Percentiles rank a stretch among this genome's conserved stretches.
phyloP scores from a whole-genome alignment of 2,329 filamentous ascomycete genomes.

The Talaromyces sp. region DNA sequence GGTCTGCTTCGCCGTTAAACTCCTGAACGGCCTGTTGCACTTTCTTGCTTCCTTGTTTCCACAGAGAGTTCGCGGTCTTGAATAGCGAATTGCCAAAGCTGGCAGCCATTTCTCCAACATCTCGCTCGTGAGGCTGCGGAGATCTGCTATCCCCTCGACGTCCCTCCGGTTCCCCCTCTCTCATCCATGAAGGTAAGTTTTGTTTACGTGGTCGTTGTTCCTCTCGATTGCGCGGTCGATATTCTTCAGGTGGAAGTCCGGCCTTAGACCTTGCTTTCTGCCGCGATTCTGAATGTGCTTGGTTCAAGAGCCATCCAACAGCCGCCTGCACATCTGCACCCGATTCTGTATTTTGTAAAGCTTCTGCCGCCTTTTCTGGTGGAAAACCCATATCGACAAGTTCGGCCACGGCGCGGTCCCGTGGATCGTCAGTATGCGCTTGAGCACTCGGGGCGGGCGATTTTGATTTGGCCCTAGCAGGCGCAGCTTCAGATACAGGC shows the following conservation, averaged over 20 bases:
- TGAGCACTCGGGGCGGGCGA: constrained; percentile 21
- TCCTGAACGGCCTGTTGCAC: constrained; percentile 90
- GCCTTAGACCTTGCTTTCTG: constrained; percentile 55
- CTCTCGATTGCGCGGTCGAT: constrained; percentile 26
- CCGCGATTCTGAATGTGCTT: constrained; percentile 80
- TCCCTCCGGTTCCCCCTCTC: constrained; percentile 43
- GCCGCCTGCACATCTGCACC: constrained; percentile 80
- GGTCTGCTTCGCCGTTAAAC: constrained; percentile 68
- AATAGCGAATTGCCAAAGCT: constrained; percentile 79
- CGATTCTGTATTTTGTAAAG: constrained; percentile 73
- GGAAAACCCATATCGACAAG: constrained; percentile 94
- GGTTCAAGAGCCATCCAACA: constrained; percentile 83
- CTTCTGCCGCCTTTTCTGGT: constrained; percentile 74
- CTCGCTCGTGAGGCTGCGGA: constrained; percentile 58
- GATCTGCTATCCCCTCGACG: constrained; percentile 31
- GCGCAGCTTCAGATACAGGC: constrained; percentile 54
- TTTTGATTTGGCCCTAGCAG: constrained; percentile 27
- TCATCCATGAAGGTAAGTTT: constrained; percentile 60
- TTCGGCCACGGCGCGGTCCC: constrained; percentile 79
- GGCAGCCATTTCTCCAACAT: constrained; percentile 75
- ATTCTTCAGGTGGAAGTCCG: constrained; percentile 18
- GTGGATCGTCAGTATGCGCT: constrained; percentile 46
- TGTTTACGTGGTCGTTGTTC: constrained; percentile 28
- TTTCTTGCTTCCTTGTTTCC: constrained; percentile 92
- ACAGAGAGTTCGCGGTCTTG: constrained; percentile 91